Base-by-base conservation (phyloP, 306 rosid species). In the Rosa persica region DNA sequence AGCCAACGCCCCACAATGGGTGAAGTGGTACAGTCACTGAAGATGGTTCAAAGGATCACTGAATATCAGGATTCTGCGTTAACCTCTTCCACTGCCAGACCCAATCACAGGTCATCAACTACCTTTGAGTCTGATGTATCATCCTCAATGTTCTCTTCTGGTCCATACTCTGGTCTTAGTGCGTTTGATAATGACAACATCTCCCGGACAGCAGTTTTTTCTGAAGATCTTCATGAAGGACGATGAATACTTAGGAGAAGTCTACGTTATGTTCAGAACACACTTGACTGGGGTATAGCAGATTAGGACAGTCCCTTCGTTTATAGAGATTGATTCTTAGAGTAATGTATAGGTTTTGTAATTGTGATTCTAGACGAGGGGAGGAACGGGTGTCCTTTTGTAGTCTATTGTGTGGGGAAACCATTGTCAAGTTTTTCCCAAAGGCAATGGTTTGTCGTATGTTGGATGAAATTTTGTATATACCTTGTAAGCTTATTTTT, bases 151-250 rank as follows among this genome's bases (percentile, higher is more conserved):
- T 93, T 93, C 89, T 95, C 98, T 72, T 95, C 99, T 1, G 99
- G 99, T 76, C 96, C 97, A 55, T 88, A 93, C 90, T 95, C 99
- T 42, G 93, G 93, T 66, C 86, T 93, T 67, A 96, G 96, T 46
- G 84, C 85, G 78, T 91, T 91, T 70, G 99, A 96, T 44, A 84
- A 90, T 73, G 99, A 93, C 69, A 90, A 87, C 81, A 75, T 87
- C 78, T 88, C 98, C 40, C 87, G 96, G 77, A 89, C 98, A 3
- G 97, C 83, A 27, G 87, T 95, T 74, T 96, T 90, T 88, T 96
- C 98, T 19, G 99, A 96, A 89, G 99, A 96, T 87, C 99, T 96
- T 80, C 98, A 93, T 22, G 99, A 93, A 87, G 99, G 99, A 79
- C 83, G 99, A 70, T 96, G 88, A 93, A 74, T 71, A 55, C 76